Conservation (phyloP, 1,139 yeast genomes). For the Martiniozyma asiatica region DNA sequence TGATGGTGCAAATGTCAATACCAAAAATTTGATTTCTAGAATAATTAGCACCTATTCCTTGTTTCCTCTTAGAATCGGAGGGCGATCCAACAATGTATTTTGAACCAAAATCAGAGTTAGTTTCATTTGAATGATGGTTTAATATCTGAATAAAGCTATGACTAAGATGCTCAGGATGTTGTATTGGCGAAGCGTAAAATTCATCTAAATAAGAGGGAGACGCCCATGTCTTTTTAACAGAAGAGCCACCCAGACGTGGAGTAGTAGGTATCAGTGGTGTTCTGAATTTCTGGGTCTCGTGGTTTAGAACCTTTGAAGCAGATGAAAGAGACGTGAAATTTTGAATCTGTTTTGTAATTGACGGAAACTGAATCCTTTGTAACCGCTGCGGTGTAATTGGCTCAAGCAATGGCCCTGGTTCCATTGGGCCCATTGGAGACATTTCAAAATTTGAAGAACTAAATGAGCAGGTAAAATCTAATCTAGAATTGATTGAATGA, state of each 20-base stretch:
- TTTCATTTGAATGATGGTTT: neutral
- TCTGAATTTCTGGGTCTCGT: conserved; percentile 12
- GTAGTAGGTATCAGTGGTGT: conserved; percentile 7
- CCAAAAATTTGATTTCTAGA: conserved; percentile 23
- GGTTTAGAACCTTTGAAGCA: no score
- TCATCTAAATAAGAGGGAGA: conserved; percentile 60
- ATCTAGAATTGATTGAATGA: conserved; percentile 8
- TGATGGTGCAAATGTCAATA: conserved; percentile 20
- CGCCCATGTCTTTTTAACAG: conserved; percentile 25
- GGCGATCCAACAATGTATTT: no score
- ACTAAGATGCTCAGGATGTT: neutral
- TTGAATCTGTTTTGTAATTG: conserved; percentile 9
- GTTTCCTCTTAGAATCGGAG: neutral
- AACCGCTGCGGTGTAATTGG: conserved; percentile 35
- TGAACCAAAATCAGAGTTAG: neutral
- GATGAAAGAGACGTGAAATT: no score
- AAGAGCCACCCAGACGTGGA: conserved; percentile 1
- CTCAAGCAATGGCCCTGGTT: conserved; percentile 40
- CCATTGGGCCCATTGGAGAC: conserved; percentile 41
- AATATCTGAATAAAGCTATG: no score
- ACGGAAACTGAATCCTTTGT: conserved; percentile 6
- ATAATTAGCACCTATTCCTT: conserved; percentile 12
- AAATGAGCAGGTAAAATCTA: conserved; percentile 38
- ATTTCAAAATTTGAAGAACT: conserved; percentile 56
- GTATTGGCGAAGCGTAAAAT: conserved; percentile 46